These are phyloP conservation scores for Ganoderma lingzhi DNA, from an alignment of 1,284 basidiomycete species.

Conservation along the genomic window DNA sequence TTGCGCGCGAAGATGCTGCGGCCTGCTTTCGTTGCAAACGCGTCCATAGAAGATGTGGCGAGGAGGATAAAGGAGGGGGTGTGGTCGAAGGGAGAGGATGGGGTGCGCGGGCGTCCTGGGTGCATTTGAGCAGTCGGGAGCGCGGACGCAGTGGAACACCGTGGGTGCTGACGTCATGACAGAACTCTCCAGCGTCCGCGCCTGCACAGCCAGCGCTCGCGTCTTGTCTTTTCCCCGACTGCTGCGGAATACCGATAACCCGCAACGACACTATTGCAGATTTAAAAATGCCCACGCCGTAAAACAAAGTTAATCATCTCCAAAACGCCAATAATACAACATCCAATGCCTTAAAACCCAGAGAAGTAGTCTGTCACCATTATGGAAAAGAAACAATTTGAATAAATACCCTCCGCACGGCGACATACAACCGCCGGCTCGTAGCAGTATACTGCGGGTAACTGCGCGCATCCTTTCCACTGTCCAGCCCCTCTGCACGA, in stretches of 20 bases:
- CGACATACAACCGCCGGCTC: background rate
- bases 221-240: background rate
- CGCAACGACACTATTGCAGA: background rate
- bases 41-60: conserved; percentile 35
- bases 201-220: conserved; percentile 1
- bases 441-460: background rate
- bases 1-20: conserved; percentile 69
- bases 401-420: conserved; percentile 6
- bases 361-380: conserved; percentile 5
- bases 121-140: conserved; percentile 1
- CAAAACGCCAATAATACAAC: conserved; percentile 8
- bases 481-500: too few relatives aligned
- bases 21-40: conserved; percentile 56
- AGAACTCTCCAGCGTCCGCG: background rate
- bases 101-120: background rate
- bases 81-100: background rate
- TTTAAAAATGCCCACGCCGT: conserved; percentile 13
- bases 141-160: background rate
- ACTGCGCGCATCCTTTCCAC: too few relatives aligned
- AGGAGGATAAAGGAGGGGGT: background rate
- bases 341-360: background rate
- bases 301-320: conserved; percentile 4
- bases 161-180: conserved; percentile 14
- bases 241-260: background rate
- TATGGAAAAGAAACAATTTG: background rate